Percentiles rank a stretch among this genome's conserved stretches.
Conservation (phyloP, 2,329 filamentous ascomycete genomes). For the Cytospora paraplurivora region DNA sequence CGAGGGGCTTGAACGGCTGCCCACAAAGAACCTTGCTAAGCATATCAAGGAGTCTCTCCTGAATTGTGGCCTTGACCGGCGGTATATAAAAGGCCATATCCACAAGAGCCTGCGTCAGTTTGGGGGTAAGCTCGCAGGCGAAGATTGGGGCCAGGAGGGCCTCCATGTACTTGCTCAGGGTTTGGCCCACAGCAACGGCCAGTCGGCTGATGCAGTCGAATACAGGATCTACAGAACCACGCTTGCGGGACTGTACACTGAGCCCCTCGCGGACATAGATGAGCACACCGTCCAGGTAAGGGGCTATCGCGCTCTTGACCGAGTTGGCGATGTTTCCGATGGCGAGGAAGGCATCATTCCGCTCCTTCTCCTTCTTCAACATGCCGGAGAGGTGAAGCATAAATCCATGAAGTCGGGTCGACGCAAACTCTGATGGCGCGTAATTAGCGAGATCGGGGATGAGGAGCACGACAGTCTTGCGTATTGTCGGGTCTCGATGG, state of each 20-base stretch:
- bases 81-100: constrained; percentile 99
- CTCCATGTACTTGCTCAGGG: constrained; percentile 97
- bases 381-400: constrained; percentile 96
- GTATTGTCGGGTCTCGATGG: constrained; percentile 83
- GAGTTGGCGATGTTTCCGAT: constrained; percentile 97
- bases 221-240: constrained; percentile 72
- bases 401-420: constrained; percentile 87
- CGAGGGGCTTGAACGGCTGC: constrained; percentile 87
- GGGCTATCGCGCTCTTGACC: constrained; percentile 91
- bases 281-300: constrained; percentile 91
- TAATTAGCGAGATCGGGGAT: constrained; percentile 94
- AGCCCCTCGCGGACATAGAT: constrained; percentile 92
- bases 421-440: constrained; percentile 85
- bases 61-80: constrained; percentile 87
- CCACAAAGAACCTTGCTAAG: constrained; percentile 91
- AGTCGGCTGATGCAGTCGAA: constrained; percentile 98
- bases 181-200: constrained; percentile 92
- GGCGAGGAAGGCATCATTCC: constrained; percentile 91
- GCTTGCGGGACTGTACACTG: constrained; percentile 72
- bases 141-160: constrained; percentile 94
- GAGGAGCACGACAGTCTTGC: constrained; percentile 85
- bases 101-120: constrained; percentile 90
- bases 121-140: constrained; percentile 90
- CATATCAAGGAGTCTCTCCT: constrained; percentile 92
- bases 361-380: constrained; percentile 91